Evolutionary conservation across 2,329 filamentous ascomycete species (phyloP), one percentile per base, ranked within the genome.

Genomic region (Fusarium xyrophilum): DNA sequence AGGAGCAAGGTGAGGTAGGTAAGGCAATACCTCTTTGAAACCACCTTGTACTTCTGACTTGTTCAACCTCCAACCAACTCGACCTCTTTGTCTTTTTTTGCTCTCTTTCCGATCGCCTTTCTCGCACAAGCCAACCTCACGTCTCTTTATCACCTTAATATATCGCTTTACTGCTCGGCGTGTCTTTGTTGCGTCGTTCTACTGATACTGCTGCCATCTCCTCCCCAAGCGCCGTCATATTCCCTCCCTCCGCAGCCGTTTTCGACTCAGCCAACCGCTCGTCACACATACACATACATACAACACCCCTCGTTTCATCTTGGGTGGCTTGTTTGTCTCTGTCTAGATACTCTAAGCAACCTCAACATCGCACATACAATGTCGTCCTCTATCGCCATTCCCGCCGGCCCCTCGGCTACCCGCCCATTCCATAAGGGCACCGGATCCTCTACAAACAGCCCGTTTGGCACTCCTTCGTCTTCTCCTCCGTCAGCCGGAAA

Each of bases 311-410:
- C 70, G 66, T 63, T 69, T 52, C 57, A 60, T 54, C 47, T 44
- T 55, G 47, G 54, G 56, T 65, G 56, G 50, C 64, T 52, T 59
- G 52, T 47, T 59, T 33, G 51, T 44, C 36, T 53, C 47, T 46
- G 28, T 42, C 42, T 58, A 30, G 51, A 32, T 59, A 43, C 54
- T 28, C 46, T 61, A 46, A 46, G 43, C 63, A 52, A 46, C 48
- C 48, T 62, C 53, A 33, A 63, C 36, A 19, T 56, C 32, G 46
- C 30, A 50, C 46, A 36, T 50, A 63, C 48, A 44, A 88, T 90
- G 88, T 89, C 88, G 63, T 89, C 89, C 62, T 91, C 88, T 63
- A 92, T 92, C 79, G 83, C 85, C 69, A 93, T 93, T 72, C 90
- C 89, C 72, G 78, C 79, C 66, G 79, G 74, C 43, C 76, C 76